Conservation (phyloP, 805 yeast species). For the Scheffersomyces amazonensis region DNA sequence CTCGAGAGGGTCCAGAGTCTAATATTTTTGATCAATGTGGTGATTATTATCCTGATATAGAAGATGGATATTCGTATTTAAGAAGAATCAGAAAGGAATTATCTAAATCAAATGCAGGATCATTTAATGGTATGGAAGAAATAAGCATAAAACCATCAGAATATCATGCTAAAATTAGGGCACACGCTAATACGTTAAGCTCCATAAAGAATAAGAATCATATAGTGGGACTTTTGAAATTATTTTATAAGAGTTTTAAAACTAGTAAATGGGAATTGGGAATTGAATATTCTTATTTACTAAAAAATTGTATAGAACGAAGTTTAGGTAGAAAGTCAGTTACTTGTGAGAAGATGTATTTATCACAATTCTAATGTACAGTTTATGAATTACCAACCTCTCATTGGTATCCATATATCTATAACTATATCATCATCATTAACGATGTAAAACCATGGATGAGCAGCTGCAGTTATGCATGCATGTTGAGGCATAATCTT, state of each 20-base stretch:
- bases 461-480: constrained; percentile 68
- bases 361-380: background rate
- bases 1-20: constrained; percentile 46
- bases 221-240: constrained; percentile 53
- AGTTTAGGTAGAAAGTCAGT: constrained; percentile 47
- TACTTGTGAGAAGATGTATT: constrained; percentile 52
- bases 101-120: constrained; percentile 25
- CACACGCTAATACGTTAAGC: constrained; percentile 28
- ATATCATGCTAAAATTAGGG: constrained; percentile 37
- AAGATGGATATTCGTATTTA: constrained; percentile 50
- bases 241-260: constrained; percentile 34
- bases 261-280: constrained; percentile 56
- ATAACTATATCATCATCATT: constrained; percentile 46
- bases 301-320: constrained; percentile 53
- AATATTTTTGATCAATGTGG: constrained; percentile 18
- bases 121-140: constrained; percentile 8
- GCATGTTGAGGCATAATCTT: constrained; percentile 65
- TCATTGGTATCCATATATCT: constrained; percentile 63
- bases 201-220: constrained; percentile 34
- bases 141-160: constrained; percentile 13
- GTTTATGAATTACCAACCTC: constrained; percentile 15
- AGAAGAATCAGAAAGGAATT: constrained; percentile 46
- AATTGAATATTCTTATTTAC: constrained; percentile 50
- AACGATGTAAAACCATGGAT: constrained; percentile 53
- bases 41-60: constrained; percentile 31